These are phyloP conservation scores for Phytophthora constricta DNA, from an alignment of 352 stramenopile genomes.

Conservation along the genomic window DNA sequence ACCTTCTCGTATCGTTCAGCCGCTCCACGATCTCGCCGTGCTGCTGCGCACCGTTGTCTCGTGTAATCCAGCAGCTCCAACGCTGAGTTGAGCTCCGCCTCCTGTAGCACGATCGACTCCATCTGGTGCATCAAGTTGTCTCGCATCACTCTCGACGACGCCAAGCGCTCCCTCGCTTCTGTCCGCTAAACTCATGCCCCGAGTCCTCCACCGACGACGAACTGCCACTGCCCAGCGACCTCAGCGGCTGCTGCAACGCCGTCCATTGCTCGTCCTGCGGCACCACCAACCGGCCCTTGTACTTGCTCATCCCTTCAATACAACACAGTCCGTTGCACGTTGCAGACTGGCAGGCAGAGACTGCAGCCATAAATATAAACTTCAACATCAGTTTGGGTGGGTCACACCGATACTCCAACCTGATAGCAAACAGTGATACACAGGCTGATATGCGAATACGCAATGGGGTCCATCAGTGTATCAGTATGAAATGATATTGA, in stretches of 20 bases:
- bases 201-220: neutral
- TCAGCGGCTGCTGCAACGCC: conserved; percentile 45
- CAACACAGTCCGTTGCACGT: too few species aligned
- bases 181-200: conserved; percentile 2
- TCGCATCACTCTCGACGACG: conserved; percentile 48
- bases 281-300: conserved; percentile 58
- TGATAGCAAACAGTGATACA: neutral
- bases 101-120: conserved; percentile 66
- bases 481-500: too few species aligned
- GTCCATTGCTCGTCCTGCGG: conserved; percentile 47
- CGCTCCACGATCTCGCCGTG: conserved; percentile 58
- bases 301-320: conserved; percentile 26
- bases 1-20: conserved; percentile 56
- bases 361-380: neutral
- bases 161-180: conserved; percentile 44
- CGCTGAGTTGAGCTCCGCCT: conserved; percentile 61
- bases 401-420: neutral
- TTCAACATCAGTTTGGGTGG: conserved; percentile 1
- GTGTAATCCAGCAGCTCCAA: conserved; percentile 72
- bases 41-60: conserved; percentile 42
- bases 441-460: too few species aligned
- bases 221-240: neutral
- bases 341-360: too few species aligned
- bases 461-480: too few species aligned
- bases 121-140: conserved; percentile 70